These are phyloP conservation scores for Hygrophorus russula DNA, from an alignment of 768 basidiomycete genomes.

Conservation along the genomic window DNA sequence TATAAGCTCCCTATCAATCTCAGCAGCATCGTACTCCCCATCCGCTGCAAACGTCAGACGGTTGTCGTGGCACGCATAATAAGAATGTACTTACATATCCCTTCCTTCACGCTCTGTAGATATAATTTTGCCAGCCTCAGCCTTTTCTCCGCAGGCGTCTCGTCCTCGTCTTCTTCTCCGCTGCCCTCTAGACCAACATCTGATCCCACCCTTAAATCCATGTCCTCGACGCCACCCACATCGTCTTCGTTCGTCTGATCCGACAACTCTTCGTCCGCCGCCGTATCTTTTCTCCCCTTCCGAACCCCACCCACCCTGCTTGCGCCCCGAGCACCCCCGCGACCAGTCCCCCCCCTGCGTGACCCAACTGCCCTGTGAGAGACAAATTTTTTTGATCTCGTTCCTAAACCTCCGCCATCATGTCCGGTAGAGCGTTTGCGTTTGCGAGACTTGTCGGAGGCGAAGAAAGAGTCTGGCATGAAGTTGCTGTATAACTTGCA, in stretches of 20 bases:
- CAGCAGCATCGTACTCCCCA: constrained; percentile 90
- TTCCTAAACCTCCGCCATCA: background rate
- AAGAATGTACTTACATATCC: constrained; percentile 38
- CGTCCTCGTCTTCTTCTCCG: constrained; percentile 76
- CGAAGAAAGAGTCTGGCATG: constrained; percentile 11
- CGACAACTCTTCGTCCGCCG: constrained; percentile 59
- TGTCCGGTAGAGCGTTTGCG: constrained; percentile 5
- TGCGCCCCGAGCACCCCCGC: background rate
- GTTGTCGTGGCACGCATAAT: background rate
- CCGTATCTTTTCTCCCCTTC: constrained; percentile 19
- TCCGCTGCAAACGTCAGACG: constrained; percentile 37
- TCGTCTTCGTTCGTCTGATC: constrained; percentile 45
- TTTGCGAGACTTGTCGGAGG: constrained; percentile 10
- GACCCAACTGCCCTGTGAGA: background rate
- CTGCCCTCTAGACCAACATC: constrained; percentile 48
- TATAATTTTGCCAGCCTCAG: constrained; percentile 86
- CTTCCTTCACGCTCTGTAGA: constrained; percentile 73
- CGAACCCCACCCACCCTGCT: constrained; percentile 9
- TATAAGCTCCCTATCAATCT: constrained; percentile 89
- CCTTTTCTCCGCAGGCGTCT: constrained; percentile 90
- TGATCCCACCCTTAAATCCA: constrained; percentile 41
- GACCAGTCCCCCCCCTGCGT: background rate
- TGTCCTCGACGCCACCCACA: constrained; percentile 36
- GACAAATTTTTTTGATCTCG: constrained; percentile 2
- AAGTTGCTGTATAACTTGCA: no score